Conservation (phyloP, 2,329 filamentous ascomycete genomes). For the Penicillium sp. region DNA sequence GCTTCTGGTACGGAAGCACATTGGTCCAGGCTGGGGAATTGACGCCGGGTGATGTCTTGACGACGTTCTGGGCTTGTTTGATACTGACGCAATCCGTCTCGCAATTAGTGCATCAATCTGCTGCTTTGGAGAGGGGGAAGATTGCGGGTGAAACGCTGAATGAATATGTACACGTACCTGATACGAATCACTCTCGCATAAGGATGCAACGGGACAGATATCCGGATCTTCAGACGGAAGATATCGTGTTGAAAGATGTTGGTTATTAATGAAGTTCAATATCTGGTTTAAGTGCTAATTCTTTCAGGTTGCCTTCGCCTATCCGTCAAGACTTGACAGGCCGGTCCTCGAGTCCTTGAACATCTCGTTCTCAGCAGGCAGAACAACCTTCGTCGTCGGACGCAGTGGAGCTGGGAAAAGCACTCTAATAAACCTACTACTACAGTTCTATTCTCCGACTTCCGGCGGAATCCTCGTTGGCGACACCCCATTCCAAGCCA, state of each 20-base stretch:
- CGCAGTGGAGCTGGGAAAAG: constrained; percentile 90
- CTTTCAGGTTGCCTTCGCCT: constrained; percentile 70
- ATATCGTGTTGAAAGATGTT: constrained; percentile 68
- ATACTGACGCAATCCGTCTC: constrained; percentile 73
- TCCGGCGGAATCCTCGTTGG: constrained; percentile 68
- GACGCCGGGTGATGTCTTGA: constrained; percentile 66
- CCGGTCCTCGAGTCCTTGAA: constrained; percentile 58
- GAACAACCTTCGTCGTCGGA: constrained; percentile 77
- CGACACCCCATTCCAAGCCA: constrained; percentile 53
- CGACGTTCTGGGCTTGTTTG: constrained; percentile 79
- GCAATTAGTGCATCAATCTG: constrained; percentile 68
- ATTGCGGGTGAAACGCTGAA: constrained; percentile 65
- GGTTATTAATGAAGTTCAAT: constrained; percentile 12
- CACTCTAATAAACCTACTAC: constrained; percentile 74
- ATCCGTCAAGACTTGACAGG: constrained; percentile 65
- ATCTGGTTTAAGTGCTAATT: constrained; percentile 16
- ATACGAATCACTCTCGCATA: constrained; percentile 11
- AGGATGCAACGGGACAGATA: constrained; percentile 23
- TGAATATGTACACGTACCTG: constrained; percentile 36
- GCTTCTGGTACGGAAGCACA: constrained; percentile 80
- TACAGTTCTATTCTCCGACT: constrained; percentile 68
- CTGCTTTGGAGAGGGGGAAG: constrained; percentile 75
- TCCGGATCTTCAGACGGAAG: constrained; percentile 53
- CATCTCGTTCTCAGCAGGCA: constrained; percentile 67
- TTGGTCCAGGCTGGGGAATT: constrained; percentile 60